Evolutionary conservation across 257 asterid genomes (phyloP), one percentile per base, ranked within the genome.

Genomic region (Solanum bukasovii): DNA sequence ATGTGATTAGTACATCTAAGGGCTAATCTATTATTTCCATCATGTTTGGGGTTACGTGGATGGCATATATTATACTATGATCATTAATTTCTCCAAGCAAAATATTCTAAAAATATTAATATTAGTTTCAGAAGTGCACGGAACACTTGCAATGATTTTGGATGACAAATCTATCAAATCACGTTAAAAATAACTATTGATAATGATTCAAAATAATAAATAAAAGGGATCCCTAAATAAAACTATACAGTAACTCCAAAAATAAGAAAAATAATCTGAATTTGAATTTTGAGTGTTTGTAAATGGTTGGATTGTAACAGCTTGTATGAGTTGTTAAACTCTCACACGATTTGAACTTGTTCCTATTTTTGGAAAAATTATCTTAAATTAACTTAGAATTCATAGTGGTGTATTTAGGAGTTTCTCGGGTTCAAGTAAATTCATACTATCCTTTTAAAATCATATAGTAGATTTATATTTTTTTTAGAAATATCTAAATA

Each of bases 301-400:
- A 5, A 72, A 33, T 71, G 37, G 21, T 27, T 68, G 37, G 18
- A 68, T 68, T 18, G 23, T 68, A 21, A 74, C 83, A 74, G 10
- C 82, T 73, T 74, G 49, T 35, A 74, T 74, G 27, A 74, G 52
- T 11, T 10, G 61, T n/a, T 23, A 40, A 40, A 88, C 70, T 38
- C 16, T 33, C 13, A 37, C 85, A 42, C 18, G n/a, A 84, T 61
- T 34, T 33, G 12, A 31, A 21, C 16, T n/a, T 84, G 67, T 88
- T 89, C 88, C 92, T 86, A 84, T 87, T 84, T 79, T 72, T 38
- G 82, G 27, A 61, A 61, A 61, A 18, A 2, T 56, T 56, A 56
- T 18, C 65, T 18, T 18, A 6, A 56, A 56, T 18, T 52, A 52
- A 18, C 63, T 52, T 52, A 18, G 63, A 52, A 18, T 52, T 16